A percentile compares a stretch with the other conserved stretches of the same genome.
These are phyloP conservation scores for Coemansia sp. DNA, from an alignment of 192 early-diverging fungal genomes.

Conservation along the genomic window DNA sequence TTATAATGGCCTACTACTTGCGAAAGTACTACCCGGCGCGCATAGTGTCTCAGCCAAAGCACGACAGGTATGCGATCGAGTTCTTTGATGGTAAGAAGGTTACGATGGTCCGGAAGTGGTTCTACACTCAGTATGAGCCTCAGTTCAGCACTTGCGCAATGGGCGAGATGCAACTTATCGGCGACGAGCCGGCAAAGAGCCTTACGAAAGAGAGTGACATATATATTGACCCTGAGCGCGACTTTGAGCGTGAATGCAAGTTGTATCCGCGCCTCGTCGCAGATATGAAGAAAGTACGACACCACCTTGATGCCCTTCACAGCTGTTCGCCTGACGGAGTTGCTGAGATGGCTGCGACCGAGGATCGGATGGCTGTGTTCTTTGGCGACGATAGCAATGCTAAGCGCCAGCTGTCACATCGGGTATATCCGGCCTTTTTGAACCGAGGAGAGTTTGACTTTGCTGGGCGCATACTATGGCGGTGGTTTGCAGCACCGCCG, in stretches of 20 bases:
- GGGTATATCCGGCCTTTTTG: conserved; percentile 34
- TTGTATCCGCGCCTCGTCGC: conserved; percentile 26
- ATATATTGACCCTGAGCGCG: conserved; percentile 19
- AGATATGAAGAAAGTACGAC: conserved; percentile 19
- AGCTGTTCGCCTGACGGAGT: conserved; percentile 28
- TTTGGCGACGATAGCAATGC: conserved; percentile 30
- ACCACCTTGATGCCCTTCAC: conserved; percentile 38
- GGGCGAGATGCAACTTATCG: conserved; percentile 38
- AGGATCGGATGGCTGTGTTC: conserved; percentile 36
- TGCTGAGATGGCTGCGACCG: conserved; percentile 15
- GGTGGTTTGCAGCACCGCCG: conserved; percentile 46
- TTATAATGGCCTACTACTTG: conserved; percentile 35
- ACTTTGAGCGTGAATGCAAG: conserved; percentile 37
- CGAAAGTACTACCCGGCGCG: conserved; percentile 55
- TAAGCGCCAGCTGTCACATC: conserved; percentile 29
- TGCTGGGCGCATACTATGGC: conserved; percentile 36
- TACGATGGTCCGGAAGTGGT: conserved; percentile 20
- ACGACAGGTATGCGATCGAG: conserved; percentile 28
- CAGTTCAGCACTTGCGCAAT: conserved; percentile 46
- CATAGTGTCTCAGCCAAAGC: conserved; percentile 15
- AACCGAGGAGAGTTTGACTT: conserved; percentile 56
- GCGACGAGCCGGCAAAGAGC: conserved; percentile 32
- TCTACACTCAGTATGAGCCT: conserved; percentile 48
- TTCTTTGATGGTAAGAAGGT: conserved; percentile 44
- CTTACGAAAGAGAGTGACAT: not conserved